Evolutionary conservation across 2,329 filamentous ascomycete species (phyloP).

Genomic region (Knoxdaviesia proteae): DNA sequence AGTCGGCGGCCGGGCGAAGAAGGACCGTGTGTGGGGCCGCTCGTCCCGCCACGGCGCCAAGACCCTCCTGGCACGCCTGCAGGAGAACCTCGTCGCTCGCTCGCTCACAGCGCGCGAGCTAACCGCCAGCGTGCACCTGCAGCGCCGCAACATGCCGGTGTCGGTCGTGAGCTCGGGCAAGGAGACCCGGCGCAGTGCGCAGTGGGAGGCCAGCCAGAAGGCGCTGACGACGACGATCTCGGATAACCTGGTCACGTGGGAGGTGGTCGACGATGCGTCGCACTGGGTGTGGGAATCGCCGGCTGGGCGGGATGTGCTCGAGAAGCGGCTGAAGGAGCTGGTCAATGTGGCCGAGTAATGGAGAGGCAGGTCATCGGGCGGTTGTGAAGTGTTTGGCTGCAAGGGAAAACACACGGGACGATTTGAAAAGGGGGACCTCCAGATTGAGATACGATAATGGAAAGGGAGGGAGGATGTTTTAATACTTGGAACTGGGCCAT

Average conservation of each 20-base stretch:
- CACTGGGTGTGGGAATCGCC: slow-evolving; percentile 68
- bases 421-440: too few species aligned
- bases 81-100: slow-evolving; percentile 76
- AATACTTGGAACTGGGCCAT: too few species aligned
- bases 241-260: slow-evolving; percentile 60
- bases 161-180: slow-evolving; percentile 67
- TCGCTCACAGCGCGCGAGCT: slow-evolving; percentile 74
- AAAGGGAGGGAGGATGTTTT: too few species aligned
- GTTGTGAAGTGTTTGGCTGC: too few species aligned
- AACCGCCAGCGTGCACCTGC: slow-evolving; percentile 56
- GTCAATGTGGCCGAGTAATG: slow-evolving; percentile 17
- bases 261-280: slow-evolving; percentile 65
- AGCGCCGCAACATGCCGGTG: slow-evolving; percentile 53
- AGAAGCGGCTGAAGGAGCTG: slow-evolving; percentile 55
- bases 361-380: too few species aligned
- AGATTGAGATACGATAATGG: too few species aligned
- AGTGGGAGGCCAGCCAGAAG: slow-evolving; percentile 71
- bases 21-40: slow-evolving; percentile 70
- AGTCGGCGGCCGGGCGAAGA: slow-evolving; percentile 57
- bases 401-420: too few species aligned
- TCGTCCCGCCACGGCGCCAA: slow-evolving; percentile 63
- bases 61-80: slow-evolving; percentile 72
- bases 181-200: slow-evolving; percentile 39
- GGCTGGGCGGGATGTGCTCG: slow-evolving; percentile 53
- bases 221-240: slow-evolving; percentile 59